Percentiles rank a stretch among this genome's conserved stretches.
Evolutionary conservation across 1,284 basidiomycete genomes (phyloP).

Genomic region (Moesziomyces sp.): DNA sequence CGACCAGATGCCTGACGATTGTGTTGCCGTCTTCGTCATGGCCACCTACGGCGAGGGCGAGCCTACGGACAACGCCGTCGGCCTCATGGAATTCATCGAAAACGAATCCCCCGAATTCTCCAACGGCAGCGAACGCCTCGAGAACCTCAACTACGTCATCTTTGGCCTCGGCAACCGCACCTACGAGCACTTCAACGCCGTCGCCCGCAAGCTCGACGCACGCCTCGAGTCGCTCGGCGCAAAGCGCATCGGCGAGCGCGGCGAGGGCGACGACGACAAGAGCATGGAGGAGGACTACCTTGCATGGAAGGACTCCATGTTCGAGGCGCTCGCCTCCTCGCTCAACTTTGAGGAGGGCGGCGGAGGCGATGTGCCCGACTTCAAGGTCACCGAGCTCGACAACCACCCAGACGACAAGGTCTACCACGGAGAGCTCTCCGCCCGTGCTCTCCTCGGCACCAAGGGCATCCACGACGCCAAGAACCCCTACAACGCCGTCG

Average conservation of each 20-base stretch:
- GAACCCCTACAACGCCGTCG: constrained; percentile 92
- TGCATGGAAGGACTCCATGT: constrained; percentile 99
- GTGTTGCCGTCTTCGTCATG: constrained; percentile 90
- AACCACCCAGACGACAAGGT: constrained; percentile 55
- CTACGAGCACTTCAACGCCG: constrained; percentile 82
- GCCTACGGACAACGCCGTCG: constrained; percentile 97
- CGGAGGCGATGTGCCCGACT: constrained; percentile 94
- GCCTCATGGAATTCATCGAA: constrained; percentile 88
- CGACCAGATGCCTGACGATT: constrained; percentile 86
- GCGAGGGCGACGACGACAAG: constrained; percentile 98
- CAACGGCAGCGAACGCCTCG: constrained; percentile 79
- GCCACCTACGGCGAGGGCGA: constrained; percentile 99
- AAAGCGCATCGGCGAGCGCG: constrained; percentile 85
- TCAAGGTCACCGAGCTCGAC: constrained; percentile 84
- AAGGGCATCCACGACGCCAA: constrained; percentile 95
- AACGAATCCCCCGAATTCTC: constrained; percentile 88
- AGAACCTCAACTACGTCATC: constrained; percentile 91
- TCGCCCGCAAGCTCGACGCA: constrained; percentile 82
- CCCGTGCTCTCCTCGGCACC: constrained; percentile 81
- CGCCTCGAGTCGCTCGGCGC: constrained; percentile 83
- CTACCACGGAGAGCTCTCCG: constrained; percentile 68
- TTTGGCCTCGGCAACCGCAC: constrained; percentile 95
- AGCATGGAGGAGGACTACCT: constrained; percentile 99
- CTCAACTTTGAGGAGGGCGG: constrained; percentile 94
- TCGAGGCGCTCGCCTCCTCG: constrained; percentile 82